A percentile compares a stretch with the other conserved stretches of the same genome.
Conservation (phyloP, 768 basidiomycete genomes). For the Gelatoporia subvermispora region DNA sequence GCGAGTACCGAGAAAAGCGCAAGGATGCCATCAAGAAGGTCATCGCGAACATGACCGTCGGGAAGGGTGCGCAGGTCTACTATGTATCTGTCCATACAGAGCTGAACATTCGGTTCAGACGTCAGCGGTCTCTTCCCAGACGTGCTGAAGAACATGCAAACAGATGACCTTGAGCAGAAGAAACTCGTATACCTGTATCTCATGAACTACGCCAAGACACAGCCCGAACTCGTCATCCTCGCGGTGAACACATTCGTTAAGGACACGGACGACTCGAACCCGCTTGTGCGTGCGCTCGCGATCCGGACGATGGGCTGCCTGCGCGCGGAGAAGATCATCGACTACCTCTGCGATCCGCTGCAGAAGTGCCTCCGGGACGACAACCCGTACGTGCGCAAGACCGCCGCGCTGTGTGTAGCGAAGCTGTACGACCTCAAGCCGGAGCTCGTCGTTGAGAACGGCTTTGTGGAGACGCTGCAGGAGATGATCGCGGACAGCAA, state of each 20-base stretch:
- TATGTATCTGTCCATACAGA: not conserved
- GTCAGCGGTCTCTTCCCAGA: constrained; percentile 95
- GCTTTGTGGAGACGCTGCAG: constrained; percentile 81
- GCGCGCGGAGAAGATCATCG: constrained; percentile 97
- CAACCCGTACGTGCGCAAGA: constrained; percentile 98
- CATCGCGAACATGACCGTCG: constrained; percentile 98
- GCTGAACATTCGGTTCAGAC: constrained; percentile 37
- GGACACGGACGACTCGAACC: constrained; percentile 95
- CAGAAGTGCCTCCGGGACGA: constrained; percentile 91
- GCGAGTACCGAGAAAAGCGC: constrained; percentile 89
- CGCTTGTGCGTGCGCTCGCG: constrained; percentile 91
- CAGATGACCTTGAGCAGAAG: constrained; percentile 98
- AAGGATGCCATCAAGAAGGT: constrained; percentile 98
- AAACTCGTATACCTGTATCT: constrained; percentile 99
- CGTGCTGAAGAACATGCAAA: constrained; percentile 99
- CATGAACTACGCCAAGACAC: constrained; percentile 99
- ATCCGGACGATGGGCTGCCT: constrained; percentile 98
- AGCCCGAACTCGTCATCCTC: constrained; percentile 97
- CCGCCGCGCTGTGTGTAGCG: constrained; percentile 93
- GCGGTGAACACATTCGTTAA: constrained; percentile 99
- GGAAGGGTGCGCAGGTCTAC: constrained; percentile 65
- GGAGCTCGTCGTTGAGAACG: constrained; percentile 90
- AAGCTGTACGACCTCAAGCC: constrained; percentile 98
- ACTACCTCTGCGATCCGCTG: constrained; percentile 94
- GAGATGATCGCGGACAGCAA: constrained; percentile 96